Percentiles rank a stretch among this genome's conserved stretches.
phyloP scores from a whole-genome alignment of 164 flowering plant genomes.

The Amborella trichopoda region DNA sequence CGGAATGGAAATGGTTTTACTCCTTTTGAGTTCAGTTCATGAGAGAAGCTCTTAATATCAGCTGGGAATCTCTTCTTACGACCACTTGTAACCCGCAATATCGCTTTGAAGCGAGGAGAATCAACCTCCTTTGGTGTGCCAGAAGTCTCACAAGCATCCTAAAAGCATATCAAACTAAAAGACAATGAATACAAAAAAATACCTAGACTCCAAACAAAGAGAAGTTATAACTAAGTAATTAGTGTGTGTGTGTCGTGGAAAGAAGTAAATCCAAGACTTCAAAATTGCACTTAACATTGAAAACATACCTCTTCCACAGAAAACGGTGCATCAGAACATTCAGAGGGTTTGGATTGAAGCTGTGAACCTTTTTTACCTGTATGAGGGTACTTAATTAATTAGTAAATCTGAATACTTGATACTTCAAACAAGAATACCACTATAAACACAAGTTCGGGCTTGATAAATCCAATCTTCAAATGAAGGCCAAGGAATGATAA shows the following conservation, averaged over 20 bases:
- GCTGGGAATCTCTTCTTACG: constrained; percentile 51
- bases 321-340: constrained; percentile 18
- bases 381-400: neutral
- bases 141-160: constrained; percentile 43
- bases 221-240: neutral
- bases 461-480: neutral
- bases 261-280: neutral
- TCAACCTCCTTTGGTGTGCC: constrained; percentile 58
- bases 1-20: constrained; percentile 76
- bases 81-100: constrained; percentile 79
- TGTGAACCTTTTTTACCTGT: constrained; percentile 45
- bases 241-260: neutral
- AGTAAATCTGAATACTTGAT: neutral
- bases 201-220: neutral
- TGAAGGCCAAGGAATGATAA: neutral
- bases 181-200: constrained; percentile 2
- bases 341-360: constrained; percentile 52
- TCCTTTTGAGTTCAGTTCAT: constrained; percentile 95
- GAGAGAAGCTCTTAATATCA: constrained; percentile 90
- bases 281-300: neutral
- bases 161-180: constrained; percentile 2
- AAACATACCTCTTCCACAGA: constrained; percentile 44
- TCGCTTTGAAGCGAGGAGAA: constrained; percentile 87
- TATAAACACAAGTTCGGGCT: neutral
- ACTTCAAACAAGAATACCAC: neutral